Evolutionary conservation across 2,329 filamentous ascomycete genomes (phyloP).

Genomic region (Rosellinia necatrix): DNA sequence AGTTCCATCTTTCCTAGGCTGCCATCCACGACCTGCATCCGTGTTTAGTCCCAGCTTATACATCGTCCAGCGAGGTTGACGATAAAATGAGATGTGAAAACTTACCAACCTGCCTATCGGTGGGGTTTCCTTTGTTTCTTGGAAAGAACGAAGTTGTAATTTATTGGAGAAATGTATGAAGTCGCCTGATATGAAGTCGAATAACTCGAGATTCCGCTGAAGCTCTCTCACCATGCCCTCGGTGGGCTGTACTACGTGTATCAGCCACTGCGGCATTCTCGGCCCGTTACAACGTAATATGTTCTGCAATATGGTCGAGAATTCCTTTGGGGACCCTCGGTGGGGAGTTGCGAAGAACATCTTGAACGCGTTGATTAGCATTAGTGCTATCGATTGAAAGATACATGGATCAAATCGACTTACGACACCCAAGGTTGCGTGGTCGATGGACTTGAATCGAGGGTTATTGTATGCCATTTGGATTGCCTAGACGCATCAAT

Average conservation of each 20-base stretch:
- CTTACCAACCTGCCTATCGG: background rate
- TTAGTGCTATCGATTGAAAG: background rate
- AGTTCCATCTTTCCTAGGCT: background rate
- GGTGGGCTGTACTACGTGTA: background rate
- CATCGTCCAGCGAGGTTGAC: too few relatives aligned
- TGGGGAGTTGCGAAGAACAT: background rate
- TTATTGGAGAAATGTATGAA: background rate
- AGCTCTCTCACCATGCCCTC: background rate
- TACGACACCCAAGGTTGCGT: background rate
- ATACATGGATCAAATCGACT: background rate
- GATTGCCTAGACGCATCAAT: background rate
- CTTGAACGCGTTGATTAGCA: background rate
- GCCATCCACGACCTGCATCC: background rate
- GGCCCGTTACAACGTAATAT: background rate
- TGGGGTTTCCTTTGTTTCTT: background rate
- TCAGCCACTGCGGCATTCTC: background rate
- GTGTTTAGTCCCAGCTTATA: too few relatives aligned
- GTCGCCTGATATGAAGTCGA: background rate
- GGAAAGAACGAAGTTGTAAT: background rate
- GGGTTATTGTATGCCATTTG: background rate
- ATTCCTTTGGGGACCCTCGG: background rate
- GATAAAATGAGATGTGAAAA: background rate
- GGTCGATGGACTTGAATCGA: background rate
- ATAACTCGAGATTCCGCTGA: background rate
- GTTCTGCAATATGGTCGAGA: background rate